Base-by-base conservation (phyloP, 2,329 filamentous ascomycete genomes). In the Trichoderma semiorbis region DNA sequence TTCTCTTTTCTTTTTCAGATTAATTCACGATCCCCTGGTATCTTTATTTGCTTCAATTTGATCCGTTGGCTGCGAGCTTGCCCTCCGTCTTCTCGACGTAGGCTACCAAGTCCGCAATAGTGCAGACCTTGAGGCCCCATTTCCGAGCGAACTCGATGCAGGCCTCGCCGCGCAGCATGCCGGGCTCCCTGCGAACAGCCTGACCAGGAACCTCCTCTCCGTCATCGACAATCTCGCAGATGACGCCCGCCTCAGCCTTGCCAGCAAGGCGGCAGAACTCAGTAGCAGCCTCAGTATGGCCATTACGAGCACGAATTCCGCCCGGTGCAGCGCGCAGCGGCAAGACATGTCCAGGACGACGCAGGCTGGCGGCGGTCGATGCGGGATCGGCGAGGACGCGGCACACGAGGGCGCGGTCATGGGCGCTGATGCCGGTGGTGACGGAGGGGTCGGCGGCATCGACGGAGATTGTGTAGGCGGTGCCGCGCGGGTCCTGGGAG, bases 91-190 rank as follows among this genome's bases (percentile, higher is more conserved):
- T 91, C 81, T 96, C 92, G 72, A 97, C 84, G 80, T 97, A 92
- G 71, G 85, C 85, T 32, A 95, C 91, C 83, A 99, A 82, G 82
- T 95, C 94, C 80, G 95, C 94, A 83, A 99, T 98, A 34, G 96
- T 98, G 83, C 95, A 97, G 72, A 97, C 94, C 85, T 92, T 96
- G 76, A 99, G 85, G 5, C 94, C 94, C 90, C 92, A 98, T 82
- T 87, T 90, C 82, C 90, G 90, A 32, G 94, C 96, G 86, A 99
- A 99, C 65, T 86, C 88, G 78, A 99, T 85, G 83, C 95, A 98
- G 47, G 89, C 93, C 84, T 97, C 94, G 74, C 94, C 90, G 76
- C 94, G 85, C 90, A 98, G 91, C 96, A 99, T 99, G 30, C 92
- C 93, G n/a, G 91, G 88, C 24, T 88, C 90, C 12, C 81, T 80